Evolutionary conservation across 805 yeast genomes (phyloP), one percentile per base, ranked within the genome.

Genomic region (Saccharomyces kudriavzevii): DNA sequence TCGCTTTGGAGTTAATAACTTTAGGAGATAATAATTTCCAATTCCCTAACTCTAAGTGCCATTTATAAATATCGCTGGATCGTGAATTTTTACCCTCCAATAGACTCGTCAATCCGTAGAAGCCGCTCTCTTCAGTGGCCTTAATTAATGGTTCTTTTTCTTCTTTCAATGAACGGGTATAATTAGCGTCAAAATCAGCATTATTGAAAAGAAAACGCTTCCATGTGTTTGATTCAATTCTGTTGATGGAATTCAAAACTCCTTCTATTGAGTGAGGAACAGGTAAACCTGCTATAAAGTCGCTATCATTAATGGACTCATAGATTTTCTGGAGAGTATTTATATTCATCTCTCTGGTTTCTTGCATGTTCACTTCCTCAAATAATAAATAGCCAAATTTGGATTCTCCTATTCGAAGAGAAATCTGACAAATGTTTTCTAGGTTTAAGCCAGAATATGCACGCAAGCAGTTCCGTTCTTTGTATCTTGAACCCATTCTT

Each of bases 11-110:
- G 0, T 52, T 50, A 0, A 77, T 64, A 0, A 54, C 58, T 2
- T 62, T 64, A 0, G 83, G 75, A 0, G 64, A 56, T 0, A 95
- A 88, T 1, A 87, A 56, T 52, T 85, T 85, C 97, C 97, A 91
- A 49, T 80, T 79, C 46, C 77, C 79, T 45, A 91, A 68, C 62
- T 86, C 86, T 89, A 96, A 85, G 0, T 83, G 79, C 81, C 89
- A 83, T 54, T 79, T 82, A 63, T 77, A 86, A 1, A 68, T 54
- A 25, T 66, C 65, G 24, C 62, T 64, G 1, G 56, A 50, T 10
- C 60, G 59, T 5, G 53, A 49, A 0, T 35, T 4, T 0, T 54
- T 40, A 5, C 54, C 53, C 8, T 77, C 66, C n/a, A 80, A 57
- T 4, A 55, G 43, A 31, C 72, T 74, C 0, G 91, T 77, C 1